Evolutionary conservation across 768 basidiomycete species (phyloP).

Genomic region (Thelephora ganbajun): DNA sequence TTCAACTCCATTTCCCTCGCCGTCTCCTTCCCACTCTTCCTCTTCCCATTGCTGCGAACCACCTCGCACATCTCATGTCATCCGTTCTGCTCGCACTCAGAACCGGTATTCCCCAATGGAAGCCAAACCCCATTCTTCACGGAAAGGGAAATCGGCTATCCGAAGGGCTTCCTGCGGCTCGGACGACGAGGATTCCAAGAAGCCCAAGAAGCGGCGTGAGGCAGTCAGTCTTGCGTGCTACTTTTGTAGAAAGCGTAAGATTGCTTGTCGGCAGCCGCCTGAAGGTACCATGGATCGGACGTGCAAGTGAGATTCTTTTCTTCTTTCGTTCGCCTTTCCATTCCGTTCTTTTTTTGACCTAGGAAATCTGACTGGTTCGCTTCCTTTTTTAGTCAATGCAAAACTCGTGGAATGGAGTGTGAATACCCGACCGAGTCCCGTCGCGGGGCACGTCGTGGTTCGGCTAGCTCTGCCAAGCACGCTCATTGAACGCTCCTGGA

Average conservation of each 20-base stretch:
- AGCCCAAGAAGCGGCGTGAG: constrained; percentile 4
- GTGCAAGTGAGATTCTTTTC: constrained; percentile 19
- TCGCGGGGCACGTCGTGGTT: constrained; percentile 14
- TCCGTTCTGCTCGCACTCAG: too few species aligned
- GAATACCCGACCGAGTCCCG: constrained; percentile 61
- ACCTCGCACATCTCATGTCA: too few species aligned
- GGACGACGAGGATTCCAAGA: neutral
- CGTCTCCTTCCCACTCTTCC: too few species aligned
- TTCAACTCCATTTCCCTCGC: too few species aligned
- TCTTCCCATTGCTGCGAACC: too few species aligned
- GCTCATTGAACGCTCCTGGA: too few species aligned
- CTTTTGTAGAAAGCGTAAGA: constrained; percentile 27
- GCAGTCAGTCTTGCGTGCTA: constrained; percentile 24
- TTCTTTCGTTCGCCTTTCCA: neutral
- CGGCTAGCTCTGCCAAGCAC: too few species aligned
- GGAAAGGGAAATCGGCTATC: too few species aligned
- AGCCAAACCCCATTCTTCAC: too few species aligned
- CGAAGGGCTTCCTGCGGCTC: too few species aligned
- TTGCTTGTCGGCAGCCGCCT: constrained; percentile 21
- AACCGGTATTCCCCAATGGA: too few species aligned
- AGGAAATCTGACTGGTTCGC: neutral
- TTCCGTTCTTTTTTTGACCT: neutral
- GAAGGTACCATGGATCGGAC: constrained; percentile 17
- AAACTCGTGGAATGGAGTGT: constrained; percentile 52
- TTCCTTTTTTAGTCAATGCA: constrained; percentile 47